phyloP scores from a whole-genome alignment of 805 yeast genomes.

The Ascoidea tarda region DNA sequence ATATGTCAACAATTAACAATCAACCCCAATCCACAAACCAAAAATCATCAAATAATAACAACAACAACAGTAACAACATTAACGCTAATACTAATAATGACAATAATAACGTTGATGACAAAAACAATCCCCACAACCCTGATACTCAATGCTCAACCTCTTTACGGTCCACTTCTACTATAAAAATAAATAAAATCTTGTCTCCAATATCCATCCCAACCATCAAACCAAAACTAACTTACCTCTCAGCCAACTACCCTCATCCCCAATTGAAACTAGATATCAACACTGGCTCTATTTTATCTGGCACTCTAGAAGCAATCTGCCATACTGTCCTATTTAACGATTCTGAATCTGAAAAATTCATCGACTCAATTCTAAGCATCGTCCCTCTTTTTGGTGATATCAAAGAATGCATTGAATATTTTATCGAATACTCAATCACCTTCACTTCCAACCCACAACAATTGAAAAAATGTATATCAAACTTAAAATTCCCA shows the following conservation, averaged over 20 bases:
- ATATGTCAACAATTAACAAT: neutral
- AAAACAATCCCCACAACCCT: neutral
- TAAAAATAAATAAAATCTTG: neutral
- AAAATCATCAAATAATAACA: neutral
- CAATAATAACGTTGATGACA: neutral
- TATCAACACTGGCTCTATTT: constrained; percentile 25
- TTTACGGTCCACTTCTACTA: neutral
- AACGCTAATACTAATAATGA: neutral
- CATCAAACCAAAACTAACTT: constrained; percentile 7
- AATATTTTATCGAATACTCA: constrained; percentile 29
- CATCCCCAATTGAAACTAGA: constrained; percentile 51
- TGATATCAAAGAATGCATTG: constrained; percentile 28
- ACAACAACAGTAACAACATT: neutral
- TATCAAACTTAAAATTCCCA: constrained; percentile 7
- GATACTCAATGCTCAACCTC: too few species aligned
- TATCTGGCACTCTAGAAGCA: constrained; percentile 53
- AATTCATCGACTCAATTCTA: constrained; percentile 27
- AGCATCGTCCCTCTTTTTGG: constrained; percentile 42
- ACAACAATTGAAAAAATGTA: constrained; percentile 12
- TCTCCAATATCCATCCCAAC: neutral
- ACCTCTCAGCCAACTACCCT: constrained; percentile 32
- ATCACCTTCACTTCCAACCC: constrained; percentile 16
- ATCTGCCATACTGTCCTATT: constrained; percentile 64
- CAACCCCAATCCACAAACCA: constrained; percentile 2
- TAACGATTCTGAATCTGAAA: constrained; percentile 26